Base-by-base conservation (phyloP, 805 yeast genomes). In the Metschnikowia proteae region DNA sequence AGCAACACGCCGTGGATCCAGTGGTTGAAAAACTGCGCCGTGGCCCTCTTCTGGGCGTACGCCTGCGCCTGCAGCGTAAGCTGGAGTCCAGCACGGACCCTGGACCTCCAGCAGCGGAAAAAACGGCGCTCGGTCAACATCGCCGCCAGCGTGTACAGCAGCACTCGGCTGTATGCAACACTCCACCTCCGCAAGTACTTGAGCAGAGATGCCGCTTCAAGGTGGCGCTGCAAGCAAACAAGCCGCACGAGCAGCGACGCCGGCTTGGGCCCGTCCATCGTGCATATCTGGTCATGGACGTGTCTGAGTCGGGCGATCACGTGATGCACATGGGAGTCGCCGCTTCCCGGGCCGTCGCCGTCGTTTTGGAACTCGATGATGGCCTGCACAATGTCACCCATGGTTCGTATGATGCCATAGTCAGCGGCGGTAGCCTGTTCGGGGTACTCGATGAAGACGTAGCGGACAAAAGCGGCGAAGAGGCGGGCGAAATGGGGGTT, bases 331-430 rank as follows among this genome's bases (percentile, higher is more conserved):
- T 38, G 40, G 7, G 33, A 28, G 22, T 46, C 38, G 13, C 26
- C 39, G 17, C 2, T 17, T 2, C 17, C 17, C 17, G 17, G 17
- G 17, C 17, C 2, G 4, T 49, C 56, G 6, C 57, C 66, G 23
- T 53, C 54, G 33, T 63, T 62, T 47, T 65, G 71, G 45, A 58
- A 68, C 25, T 68, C 67, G 4, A 63, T 59, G 6, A 72, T 59
- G 6, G 43, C 50, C 28, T 60, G 57, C 1, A 68, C 56, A 11
- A 58, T 50, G 3, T 38, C 30, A 10, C 53, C 58, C 11, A 68
- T 51, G 2, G 46, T 42, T 17, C 52, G 55, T 7, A 70, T 52
- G 48, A 56, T 67, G n/a, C 47, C 44, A 28, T 51, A 52, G 49
- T 70, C 73, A 2, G 46, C 43, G 1, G 47, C 26, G 0, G 43